A percentile compares a stretch with the other conserved stretches of the same genome.
phyloP scores from a whole-genome alignment of 495 filamentous ascomycete species.

The Parmelia sp. region DNA sequence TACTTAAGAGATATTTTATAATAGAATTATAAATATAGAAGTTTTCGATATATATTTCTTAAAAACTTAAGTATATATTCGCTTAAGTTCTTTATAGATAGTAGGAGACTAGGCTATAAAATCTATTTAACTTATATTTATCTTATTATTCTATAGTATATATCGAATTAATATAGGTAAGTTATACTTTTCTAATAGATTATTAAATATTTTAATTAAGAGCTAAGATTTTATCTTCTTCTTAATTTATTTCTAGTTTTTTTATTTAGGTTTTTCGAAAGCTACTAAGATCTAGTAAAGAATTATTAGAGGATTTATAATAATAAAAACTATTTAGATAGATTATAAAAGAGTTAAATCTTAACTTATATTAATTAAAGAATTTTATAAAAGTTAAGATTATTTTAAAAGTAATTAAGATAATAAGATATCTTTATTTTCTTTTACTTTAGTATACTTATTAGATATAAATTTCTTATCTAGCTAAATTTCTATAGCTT shows the following conservation, averaged over 20 bases:
- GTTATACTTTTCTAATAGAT: background rate
- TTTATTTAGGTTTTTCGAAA: background rate
- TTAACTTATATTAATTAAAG: no score
- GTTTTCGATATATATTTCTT: background rate
- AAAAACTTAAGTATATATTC: background rate
- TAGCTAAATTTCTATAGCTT: no score
- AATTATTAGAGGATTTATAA: no score
- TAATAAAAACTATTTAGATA: no score
- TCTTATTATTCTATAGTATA: background rate
- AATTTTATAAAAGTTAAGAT: no score
- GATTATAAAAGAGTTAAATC: no score
- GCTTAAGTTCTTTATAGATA: no score
- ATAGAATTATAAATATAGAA: background rate
- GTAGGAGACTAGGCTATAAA: background rate
- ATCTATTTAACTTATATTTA: background rate
- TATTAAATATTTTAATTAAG: background rate
- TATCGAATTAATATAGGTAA: background rate
- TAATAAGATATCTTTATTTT: no score
- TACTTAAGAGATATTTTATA: background rate
- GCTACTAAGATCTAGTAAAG: no score
- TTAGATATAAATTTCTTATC: no score
- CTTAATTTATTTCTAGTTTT: background rate
- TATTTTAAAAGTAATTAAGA: no score
- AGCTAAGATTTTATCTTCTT: background rate
- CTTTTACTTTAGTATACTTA: no score